Base-by-base conservation (phyloP, 495 filamentous ascomycete genomes). In the Annulohypoxylon nitens region DNA sequence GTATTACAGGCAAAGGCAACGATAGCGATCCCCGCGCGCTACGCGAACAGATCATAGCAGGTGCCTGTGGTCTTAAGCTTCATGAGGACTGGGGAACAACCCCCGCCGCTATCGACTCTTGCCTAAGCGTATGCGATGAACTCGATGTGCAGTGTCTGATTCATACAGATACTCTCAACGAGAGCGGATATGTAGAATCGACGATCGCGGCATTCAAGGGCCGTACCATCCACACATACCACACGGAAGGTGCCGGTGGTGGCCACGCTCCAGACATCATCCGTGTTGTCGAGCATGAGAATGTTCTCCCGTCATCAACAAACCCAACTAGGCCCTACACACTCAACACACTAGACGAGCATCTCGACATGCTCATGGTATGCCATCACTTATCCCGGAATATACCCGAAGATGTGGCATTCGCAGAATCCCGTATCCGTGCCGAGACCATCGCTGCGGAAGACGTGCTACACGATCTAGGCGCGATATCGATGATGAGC, bases 211-310 rank as follows among this genome's bases (percentile, higher is more conserved):
- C 97, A 30, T 93, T 98, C 87, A 94, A 94, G 80, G 87, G 89
- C 76, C 92, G 96, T 64, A 93, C 94, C 4, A 97, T 99, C 75
- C 96, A 99, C 84, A 97, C 96, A 12, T 99, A 99, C 83, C 96
- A 99, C 83, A 98, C 97, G 47, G 96, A 99, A 81, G 96, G 96
- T 53, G 96, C 96, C 9, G 96, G 96, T 20, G 96, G 96, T 67
- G 96, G 96, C 2, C 96, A 99, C 79, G 97, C 96, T 0, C 96
- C 96, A 0, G 96, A 99, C 78, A 99, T 99, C 82, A 99, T 99
- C 79, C 89, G 87, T 30, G 94, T 99, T 0, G 96, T 98, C 23
- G 93, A 96, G 78, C 92, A 97, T 73, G 80, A 86, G n/a, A 97
- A 99, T 76, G 95, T 99, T 0, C 88, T 99, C 2, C 96, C 96